phyloP scores from a whole-genome alignment of 1,284 basidiomycete genomes.

The Marasmius oreades region DNA sequence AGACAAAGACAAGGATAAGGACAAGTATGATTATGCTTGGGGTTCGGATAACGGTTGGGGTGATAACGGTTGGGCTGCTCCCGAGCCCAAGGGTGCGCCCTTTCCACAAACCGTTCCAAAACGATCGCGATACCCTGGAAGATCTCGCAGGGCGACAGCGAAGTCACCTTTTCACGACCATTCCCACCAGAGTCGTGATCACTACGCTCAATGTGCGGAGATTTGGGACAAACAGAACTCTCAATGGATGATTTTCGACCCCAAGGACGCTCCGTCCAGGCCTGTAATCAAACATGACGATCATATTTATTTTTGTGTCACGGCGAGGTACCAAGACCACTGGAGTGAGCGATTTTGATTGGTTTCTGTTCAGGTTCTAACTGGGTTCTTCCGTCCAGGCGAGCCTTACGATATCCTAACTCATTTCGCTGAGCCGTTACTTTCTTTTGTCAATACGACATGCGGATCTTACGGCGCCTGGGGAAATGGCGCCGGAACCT shows the following conservation, averaged over 20 bases:
- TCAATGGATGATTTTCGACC: background rate
- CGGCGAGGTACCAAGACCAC: background rate
- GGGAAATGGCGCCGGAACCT: background rate
- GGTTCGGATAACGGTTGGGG: background rate
- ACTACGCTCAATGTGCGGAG: background rate
- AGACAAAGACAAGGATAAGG: background rate
- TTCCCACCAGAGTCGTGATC: background rate
- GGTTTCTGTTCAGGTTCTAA: too few relatives aligned
- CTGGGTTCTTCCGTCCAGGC: background rate
- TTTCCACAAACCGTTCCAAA: background rate
- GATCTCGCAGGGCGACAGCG: too few relatives aligned
- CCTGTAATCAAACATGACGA: background rate
- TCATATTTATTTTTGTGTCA: background rate
- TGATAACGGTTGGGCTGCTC: background rate
- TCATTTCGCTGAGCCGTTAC: background rate
- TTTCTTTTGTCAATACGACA: background rate
- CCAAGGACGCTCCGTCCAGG: background rate
- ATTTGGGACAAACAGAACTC: background rate
- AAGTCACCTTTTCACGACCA: background rate
- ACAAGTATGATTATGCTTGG: too few relatives aligned
- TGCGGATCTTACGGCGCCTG: background rate
- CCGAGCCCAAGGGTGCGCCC: background rate
- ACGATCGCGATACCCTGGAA: background rate
- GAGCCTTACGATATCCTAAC: background rate
- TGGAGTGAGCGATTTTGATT: background rate